Evolutionary conservation across 352 stramenopile species (phyloP).

Genomic region (Globisporangium spinosum): DNA sequence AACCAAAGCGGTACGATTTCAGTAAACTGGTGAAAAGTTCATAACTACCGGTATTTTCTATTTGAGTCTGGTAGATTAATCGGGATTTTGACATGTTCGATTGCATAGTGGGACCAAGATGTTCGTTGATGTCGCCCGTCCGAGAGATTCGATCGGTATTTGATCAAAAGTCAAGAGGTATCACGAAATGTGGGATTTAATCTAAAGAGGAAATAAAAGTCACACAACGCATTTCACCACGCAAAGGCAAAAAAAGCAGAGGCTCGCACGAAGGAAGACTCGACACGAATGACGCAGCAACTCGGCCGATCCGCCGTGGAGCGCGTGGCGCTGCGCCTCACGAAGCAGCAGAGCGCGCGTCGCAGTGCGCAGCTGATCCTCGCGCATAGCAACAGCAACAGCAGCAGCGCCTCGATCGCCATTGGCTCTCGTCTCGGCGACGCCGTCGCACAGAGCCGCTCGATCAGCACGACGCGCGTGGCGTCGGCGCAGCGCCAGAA

Average conservation of each 20-base stretch:
- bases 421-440: neutral
- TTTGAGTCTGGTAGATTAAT: too few relatives aligned
- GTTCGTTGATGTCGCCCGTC: too few relatives aligned
- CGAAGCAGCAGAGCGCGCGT: slow-evolving; percentile 3
- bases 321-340: slow-evolving; percentile 11
- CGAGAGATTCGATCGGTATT: too few relatives aligned
- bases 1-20: too few relatives aligned
- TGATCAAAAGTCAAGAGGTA: too few relatives aligned
- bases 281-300: slow-evolving; percentile 12
- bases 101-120: too few relatives aligned
- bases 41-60: too few relatives aligned
- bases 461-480: slow-evolving; percentile 20
- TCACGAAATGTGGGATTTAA: too few relatives aligned
- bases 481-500: slow-evolving; percentile 16
- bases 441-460: neutral
- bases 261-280: neutral
- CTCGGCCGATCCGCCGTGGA: slow-evolving; percentile 9
- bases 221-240: slow-evolving; percentile 1
- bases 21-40: too few relatives aligned
- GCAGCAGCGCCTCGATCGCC: neutral
- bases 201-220: too few relatives aligned
- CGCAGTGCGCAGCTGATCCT: neutral
- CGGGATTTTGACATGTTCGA: too few relatives aligned
- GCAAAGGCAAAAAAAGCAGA: neutral
- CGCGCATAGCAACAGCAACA: neutral